These are phyloP conservation scores for Ilyonectria destructans DNA, from an alignment of 2,329 filamentous ascomycete genomes.

Conservation along the genomic window DNA sequence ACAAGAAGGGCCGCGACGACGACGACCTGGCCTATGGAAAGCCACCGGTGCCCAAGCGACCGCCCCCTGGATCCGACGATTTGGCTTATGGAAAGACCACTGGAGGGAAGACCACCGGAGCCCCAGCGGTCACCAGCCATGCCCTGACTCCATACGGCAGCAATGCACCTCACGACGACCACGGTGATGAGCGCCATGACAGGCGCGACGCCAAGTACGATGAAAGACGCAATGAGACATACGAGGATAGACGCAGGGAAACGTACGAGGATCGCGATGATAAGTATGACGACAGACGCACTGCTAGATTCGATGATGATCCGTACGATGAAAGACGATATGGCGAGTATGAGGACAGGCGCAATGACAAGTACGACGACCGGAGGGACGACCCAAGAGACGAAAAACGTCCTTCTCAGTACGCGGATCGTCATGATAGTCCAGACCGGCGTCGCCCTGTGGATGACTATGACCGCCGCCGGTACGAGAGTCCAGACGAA, in stretches of 20 bases:
- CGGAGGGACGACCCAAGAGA: conserved; percentile 12
- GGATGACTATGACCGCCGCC: conserved; percentile 21
- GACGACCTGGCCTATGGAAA: conserved; percentile 69
- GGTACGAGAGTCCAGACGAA: conserved; percentile 40
- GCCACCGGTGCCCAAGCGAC: conserved; percentile 46
- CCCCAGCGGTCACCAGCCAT: conserved; percentile 44
- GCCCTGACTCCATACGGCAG: conserved; percentile 49
- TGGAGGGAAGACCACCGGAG: conserved; percentile 40
- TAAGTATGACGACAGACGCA: conserved; percentile 20
- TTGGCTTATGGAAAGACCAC: conserved; percentile 46
- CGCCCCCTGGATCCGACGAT: conserved; percentile 41
- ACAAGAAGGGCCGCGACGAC: conserved; percentile 58
- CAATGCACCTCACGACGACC: conserved; percentile 41
- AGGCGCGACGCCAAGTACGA: conserved; percentile 9
- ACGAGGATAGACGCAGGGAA: conserved; percentile 2
- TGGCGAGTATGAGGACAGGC: conserved; percentile 1
- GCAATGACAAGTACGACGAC: conserved; percentile 5
- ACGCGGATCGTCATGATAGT: conserved; percentile 37
- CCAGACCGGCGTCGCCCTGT: conserved; percentile 25
- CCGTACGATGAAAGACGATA: conserved; percentile 6
- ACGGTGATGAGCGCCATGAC: conserved; percentile 6
- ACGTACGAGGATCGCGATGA: background rate
- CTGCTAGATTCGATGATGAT: conserved; percentile 8
- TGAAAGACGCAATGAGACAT: conserved; percentile 3
- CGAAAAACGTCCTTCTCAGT: conserved; percentile 30